Evolutionary conservation across 116 monocot species (phyloP), one percentile per base, ranked within the genome.

Genomic region (Iris pallida): DNA sequence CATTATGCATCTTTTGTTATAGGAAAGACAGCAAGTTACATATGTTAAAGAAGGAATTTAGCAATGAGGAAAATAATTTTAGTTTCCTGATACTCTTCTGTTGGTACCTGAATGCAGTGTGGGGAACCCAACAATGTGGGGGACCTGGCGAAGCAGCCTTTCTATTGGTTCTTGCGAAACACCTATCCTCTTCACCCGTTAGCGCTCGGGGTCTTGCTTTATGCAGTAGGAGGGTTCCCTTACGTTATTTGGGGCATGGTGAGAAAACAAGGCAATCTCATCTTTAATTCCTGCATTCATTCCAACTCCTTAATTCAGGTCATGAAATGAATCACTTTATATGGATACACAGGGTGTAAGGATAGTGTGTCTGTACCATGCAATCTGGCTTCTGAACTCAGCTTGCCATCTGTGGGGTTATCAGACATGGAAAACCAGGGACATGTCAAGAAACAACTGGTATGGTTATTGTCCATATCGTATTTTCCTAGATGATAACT

Each of bases 111-210:
- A 30, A 30, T 30, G 3, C 58, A 70, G 55, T 71, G 61, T 56
- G 61, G 69, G 15, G 61, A 53, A 5, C 4, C 40, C 5, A 53
- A 59, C 67, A 76, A 84, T 47, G 83, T 79, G 16, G 61, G 65
- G 10, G 84, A 80, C 51, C 20, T 77, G 43, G 70, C 70, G 67
- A 76, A 54, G 70, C 76, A 80, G 65, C 67, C 69, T 1, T 64
- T 64, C 47, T 64, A 47, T 3, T 6, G 11, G 47, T 64, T 64
- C 64, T 8, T 64, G 8, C 45, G 12, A 18, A 16, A 10, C 0
- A 47, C 64, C 8, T 64, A 64, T 5, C 17, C 47, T 0, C 18
- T 19, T 5, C 64, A 64, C 14, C 64, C 47, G 2, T 18, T 64
- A 4, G 64, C 64, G 0, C 19, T 64, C 10, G 62, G 15, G 2